phyloP scores from a whole-genome alignment of 495 filamentous ascomycete genomes.

The Sordaria brevicollis region DNA sequence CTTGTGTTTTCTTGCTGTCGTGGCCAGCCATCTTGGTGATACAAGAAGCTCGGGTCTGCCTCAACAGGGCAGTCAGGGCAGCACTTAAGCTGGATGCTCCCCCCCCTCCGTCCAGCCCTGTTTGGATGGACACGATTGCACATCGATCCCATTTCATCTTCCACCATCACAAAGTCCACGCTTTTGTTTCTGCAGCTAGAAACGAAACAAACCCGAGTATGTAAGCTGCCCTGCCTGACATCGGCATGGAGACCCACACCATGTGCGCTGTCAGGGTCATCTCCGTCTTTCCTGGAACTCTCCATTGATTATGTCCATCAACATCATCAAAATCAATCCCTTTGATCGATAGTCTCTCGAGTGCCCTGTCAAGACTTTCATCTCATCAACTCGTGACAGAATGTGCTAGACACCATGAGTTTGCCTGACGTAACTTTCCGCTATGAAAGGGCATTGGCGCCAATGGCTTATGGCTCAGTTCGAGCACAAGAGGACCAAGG shows the following conservation, averaged over 20 bases:
- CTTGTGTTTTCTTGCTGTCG: neutral
- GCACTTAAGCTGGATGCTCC: neutral
- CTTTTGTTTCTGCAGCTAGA: neutral
- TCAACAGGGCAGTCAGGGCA: neutral
- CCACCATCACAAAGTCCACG: neutral
- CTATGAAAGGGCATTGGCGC: neutral
- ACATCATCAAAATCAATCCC: neutral
- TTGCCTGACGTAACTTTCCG: neutral
- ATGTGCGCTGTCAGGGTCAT: neutral
- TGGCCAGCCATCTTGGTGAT: neutral
- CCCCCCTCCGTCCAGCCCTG: neutral
- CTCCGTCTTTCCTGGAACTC: neutral
- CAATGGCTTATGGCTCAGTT: neutral
- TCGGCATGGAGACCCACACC: neutral
- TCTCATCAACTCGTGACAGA: neutral
- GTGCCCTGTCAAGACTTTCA: neutral
- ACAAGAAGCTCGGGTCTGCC: neutral
- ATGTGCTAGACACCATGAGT: neutral
- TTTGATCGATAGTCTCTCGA: neutral
- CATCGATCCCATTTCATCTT: neutral
- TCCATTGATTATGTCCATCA: neutral
- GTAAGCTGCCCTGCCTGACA: neutral
- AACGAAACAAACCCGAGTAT: neutral
- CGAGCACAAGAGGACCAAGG: neutral
- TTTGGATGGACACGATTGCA: neutral